Evolutionary conservation across 2,329 filamentous ascomycete genomes (phyloP), one percentile per base, ranked within the genome.

Genomic region (Microdochium paspali): DNA sequence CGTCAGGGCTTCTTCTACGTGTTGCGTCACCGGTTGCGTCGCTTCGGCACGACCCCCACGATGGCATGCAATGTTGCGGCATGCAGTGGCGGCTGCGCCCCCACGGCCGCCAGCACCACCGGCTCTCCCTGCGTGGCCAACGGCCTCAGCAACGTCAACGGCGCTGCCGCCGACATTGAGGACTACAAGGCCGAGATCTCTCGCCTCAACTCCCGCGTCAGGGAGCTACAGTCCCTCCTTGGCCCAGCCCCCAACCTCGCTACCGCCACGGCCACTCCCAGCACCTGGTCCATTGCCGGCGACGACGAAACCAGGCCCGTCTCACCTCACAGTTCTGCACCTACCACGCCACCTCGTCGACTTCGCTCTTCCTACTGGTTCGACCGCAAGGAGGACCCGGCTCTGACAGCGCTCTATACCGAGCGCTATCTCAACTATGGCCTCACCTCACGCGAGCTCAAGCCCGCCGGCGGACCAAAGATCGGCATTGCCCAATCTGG

Each of bases 401-500:
- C 62, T 15, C 67, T 71, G 65, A 66, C 61, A n/a, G 66, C 68
- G 10, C 57, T 73, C 25, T 76, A 76, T 54, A 66, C 72, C 48
- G 72, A 76, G 53, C 66, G 72, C 25, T 73, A 71, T 50, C 64
- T 75, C 52, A 74, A 74, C 58, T 73, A 68, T 46, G 72, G 72
- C 7, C 57, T 74, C 42, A 74, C 72, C 1, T 58, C 63, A 24
- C 69, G 74, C 49, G 72, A 76, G 56, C 62, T 76, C 23, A 40
- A 40, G 35, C 35, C 35, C 18, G 67, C 67, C 56, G 70, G 69
- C 2, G 69, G 67, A 1, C 72, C 72, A 20, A 70, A 74, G 51
- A 72, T 76, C 51, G 72, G 72, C 39, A 76, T 75, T 49, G 72
- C 71, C 1, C 72, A 76, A 60, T 70, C 71, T 0, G 72, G 72